Evolutionary conservation across 2,329 filamentous ascomycete species (phyloP).

Genomic region (Blastomyces parvus): DNA sequence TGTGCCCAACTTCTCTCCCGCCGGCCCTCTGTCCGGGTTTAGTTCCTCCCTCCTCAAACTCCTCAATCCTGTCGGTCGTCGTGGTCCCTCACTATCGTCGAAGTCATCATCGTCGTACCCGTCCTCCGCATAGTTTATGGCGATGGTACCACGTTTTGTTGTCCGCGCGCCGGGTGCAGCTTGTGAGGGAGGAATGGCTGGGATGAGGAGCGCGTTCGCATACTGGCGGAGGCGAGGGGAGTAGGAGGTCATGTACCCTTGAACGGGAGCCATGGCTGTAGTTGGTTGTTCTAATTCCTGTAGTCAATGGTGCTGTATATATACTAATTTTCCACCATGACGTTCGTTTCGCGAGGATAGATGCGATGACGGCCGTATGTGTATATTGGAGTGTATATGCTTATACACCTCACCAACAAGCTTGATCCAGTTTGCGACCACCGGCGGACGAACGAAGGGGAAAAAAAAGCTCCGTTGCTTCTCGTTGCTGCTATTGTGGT

Average conservation of each 20-base stretch:
- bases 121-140: conserved; percentile 97
- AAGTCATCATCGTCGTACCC: conserved; percentile 70
- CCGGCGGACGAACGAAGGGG: neutral
- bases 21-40: conserved; percentile 52
- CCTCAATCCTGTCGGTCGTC: conserved; percentile 67
- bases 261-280: conserved; percentile 27
- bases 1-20: conserved; percentile 70
- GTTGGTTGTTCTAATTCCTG: neutral
- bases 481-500: neutral
- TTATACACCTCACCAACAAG: neutral
- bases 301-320: neutral
- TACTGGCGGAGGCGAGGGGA: conserved; percentile 83
- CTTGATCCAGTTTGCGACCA: neutral
- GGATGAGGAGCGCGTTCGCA: conserved; percentile 82
- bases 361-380: neutral
- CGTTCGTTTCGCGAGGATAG: neutral
- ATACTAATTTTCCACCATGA: neutral
- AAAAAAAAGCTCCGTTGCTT: neutral
- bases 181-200: conserved; percentile 63
- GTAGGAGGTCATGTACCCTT: conserved; percentile 85
- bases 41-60: conserved; percentile 71
- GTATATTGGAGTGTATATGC: neutral
- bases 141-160: conserved; percentile 93
- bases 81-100: conserved; percentile 56
- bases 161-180: conserved; percentile 62